Base-by-base conservation (phyloP, 441 rosid genomes). In the Adansonia madagascariensis region DNA sequence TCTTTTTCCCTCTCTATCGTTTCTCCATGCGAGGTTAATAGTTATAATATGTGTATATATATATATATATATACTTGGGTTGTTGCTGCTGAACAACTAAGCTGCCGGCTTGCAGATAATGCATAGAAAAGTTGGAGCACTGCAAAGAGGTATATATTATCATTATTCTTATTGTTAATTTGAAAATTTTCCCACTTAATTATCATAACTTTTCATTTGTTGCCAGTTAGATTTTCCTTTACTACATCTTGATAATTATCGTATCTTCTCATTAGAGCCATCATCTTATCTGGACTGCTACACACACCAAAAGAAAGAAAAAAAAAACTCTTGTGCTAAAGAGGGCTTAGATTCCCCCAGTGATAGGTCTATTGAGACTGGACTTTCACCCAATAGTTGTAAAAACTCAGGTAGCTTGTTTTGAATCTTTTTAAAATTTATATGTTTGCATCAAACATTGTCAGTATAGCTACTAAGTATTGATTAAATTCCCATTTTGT, bases 121-220 rank as follows among this genome's bases (percentile, higher is more conserved):
- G 89, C 77, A 85, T 90, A 87, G 91, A 86, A 71, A 82, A 85
- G 81, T 80, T 85, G 83, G 89, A 83, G 91, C 86, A 84, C 86
- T 85, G 88, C 81, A 86, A 88, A 90, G 66, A 89, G 94, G 90
- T 87, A 84, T 84, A 31, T 81, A 15, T 62, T 43, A 84, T 82
- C 87, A 84, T 87, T 90, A 83, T 86, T 85, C 83, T 85, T 85
- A 76, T 79, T 76, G 80, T 71, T 82, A 72, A 50, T 71, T 64
- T 75, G 17, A 9, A 17, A 41, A 11, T 62, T 77, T 75, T 78
- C 41, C 14, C 24, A 46, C 39, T 31, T 27, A 27, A 41, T 27
- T 14, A 64, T 57, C 24, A 62, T 55, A 41, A 35, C 63, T 44
- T 4, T 35, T 77, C 55, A 71, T 73, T 75, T 50, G 44, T 56